phyloP scores from a whole-genome alignment of 2,329 filamentous ascomycete genomes.

The Diplodia intermedia region DNA sequence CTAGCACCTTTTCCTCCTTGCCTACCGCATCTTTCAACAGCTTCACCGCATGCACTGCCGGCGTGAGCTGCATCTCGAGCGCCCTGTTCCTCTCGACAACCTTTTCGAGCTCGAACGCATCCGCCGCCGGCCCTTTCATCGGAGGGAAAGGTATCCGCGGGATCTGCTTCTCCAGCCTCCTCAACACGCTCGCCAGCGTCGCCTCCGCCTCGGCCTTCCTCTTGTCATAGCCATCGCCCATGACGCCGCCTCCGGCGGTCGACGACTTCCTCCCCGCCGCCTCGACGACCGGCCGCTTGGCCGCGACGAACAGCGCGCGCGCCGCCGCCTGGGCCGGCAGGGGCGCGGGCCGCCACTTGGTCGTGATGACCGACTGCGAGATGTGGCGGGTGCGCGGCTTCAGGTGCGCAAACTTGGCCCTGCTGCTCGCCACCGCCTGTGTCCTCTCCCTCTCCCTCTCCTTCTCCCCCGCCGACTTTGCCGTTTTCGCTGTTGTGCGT shows the following conservation, averaged over 20 bases:
- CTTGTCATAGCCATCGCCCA: slow-evolving; percentile 33
- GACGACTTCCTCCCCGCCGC: slow-evolving; percentile 55
- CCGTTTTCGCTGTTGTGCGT: too few relatives aligned
- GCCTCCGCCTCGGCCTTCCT: slow-evolving; percentile 61
- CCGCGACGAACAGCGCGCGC: slow-evolving; percentile 59
- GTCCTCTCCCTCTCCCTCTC: neutral
- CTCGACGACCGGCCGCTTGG: slow-evolving; percentile 66
- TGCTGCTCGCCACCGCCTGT: neutral
- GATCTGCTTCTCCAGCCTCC: slow-evolving; percentile 65
- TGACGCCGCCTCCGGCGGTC: neutral
- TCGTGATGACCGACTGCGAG: slow-evolving; percentile 45
- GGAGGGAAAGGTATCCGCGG: slow-evolving; percentile 71
- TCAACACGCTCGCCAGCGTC: slow-evolving; percentile 63
- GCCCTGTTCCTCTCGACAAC: slow-evolving; percentile 64
- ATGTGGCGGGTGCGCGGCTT: slow-evolving; percentile 46
- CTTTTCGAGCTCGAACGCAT: slow-evolving; percentile 69
- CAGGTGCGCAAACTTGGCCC: slow-evolving; percentile 42
- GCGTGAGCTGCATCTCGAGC: slow-evolving; percentile 67
- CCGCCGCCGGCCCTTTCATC: slow-evolving; percentile 52
- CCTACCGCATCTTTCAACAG: slow-evolving; percentile 66
- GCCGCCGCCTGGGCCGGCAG: slow-evolving; percentile 49
- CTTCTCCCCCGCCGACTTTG: neutral
- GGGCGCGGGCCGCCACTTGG: slow-evolving; percentile 63
- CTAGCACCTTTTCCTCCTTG: slow-evolving; percentile 63
- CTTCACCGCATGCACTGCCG: slow-evolving; percentile 67